Percentiles rank a stretch among this genome's conserved stretches.
Conservation (phyloP, 768 basidiomycete species). For the Pulveroboletus sp. region DNA sequence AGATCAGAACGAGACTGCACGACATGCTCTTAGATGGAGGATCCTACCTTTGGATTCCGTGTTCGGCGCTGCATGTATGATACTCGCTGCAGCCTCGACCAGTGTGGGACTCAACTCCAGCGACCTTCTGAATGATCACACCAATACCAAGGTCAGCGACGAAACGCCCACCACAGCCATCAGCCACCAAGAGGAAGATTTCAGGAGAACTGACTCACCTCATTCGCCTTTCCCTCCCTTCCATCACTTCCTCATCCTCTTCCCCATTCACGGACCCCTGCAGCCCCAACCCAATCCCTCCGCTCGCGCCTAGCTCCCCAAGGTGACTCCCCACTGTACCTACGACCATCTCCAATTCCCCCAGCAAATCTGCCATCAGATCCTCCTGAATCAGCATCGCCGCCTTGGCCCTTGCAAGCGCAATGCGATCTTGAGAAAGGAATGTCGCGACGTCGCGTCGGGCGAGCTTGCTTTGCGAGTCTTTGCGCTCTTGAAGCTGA, state of each 20-base stretch:
- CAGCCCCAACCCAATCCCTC: constrained; percentile 4
- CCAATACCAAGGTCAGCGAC: not conserved
- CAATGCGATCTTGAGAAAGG: constrained; percentile 56
- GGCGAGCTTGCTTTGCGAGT: constrained; percentile 58
- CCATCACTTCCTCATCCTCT: not conserved
- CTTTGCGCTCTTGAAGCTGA: constrained; percentile 66
- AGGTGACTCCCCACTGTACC: constrained; percentile 59
- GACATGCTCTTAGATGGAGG: not conserved
- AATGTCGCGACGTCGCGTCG: constrained; percentile 66
- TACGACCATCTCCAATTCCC: constrained; percentile 61
- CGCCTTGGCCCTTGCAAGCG: constrained; percentile 67
- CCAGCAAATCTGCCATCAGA: constrained; percentile 55
- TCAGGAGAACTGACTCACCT: constrained; percentile 15
- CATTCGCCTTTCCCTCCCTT: constrained; percentile 21
- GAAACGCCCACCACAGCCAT: constrained; percentile 1
- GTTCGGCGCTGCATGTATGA: constrained; percentile 58
- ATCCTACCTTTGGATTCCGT: constrained; percentile 54
- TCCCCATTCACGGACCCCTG: not conserved
- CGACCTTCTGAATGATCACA: constrained; percentile 28
- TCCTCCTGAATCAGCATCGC: constrained; percentile 65
- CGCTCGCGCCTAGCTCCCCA: constrained; percentile 43
- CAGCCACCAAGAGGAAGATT: not conserved
- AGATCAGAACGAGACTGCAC: not conserved
- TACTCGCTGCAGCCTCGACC: constrained; percentile 64
- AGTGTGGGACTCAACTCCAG: constrained; percentile 43